Base-by-base conservation (phyloP, 2,329 filamentous ascomycete genomes). In the Nakataea oryzae region DNA sequence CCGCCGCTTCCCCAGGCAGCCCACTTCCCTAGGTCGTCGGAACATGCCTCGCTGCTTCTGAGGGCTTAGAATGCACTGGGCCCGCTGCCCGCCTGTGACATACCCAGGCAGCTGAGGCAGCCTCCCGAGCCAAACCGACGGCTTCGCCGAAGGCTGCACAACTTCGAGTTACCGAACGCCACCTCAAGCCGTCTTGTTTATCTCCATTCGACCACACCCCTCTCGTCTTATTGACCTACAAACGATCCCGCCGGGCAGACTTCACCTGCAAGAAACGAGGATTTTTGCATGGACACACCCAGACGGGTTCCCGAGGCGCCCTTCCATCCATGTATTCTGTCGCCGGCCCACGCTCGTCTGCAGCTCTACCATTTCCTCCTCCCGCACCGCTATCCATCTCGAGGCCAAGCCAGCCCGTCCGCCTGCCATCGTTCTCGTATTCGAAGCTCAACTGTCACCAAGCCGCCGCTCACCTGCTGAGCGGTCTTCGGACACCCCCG, bases 401-500 rank as follows among this genome's bases (percentile, higher is more conserved):
- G 55, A 60, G 17, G 26, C 61, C n/a, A 54, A 29, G 57, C 24
- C 60, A n/a, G 26, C 28, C 34, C 28, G 56, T 58, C n/a, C 41
- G 29, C 47, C 60, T 27, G 57, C 17, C 26, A 55, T 50, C 41
- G 41, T n/a, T 50, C 21, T 8, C 41, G 41, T 50, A n/a, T n/a
- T n/a, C 41, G 21, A 50, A 50, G 41, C 41, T 24, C 41, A 2
- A n/a, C 41, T n/a, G 41, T 21, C 32, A 27, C 34, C 30, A 50
- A 32, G 32, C 26, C 54, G 27, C 55, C 27, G 55, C 54, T 62
- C 55, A 21, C 9, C 28, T 30, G 8, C 55, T 30, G 54, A 62
- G 63, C 61, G 69, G 70, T 54, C 67, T 72, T 54, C 66, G 63
- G 56, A 71, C 71, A 60, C 71, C 69, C 41, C 70, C 71, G 1